Conservation (phyloP, 768 basidiomycete species). For the Leccinum incarnatum region DNA sequence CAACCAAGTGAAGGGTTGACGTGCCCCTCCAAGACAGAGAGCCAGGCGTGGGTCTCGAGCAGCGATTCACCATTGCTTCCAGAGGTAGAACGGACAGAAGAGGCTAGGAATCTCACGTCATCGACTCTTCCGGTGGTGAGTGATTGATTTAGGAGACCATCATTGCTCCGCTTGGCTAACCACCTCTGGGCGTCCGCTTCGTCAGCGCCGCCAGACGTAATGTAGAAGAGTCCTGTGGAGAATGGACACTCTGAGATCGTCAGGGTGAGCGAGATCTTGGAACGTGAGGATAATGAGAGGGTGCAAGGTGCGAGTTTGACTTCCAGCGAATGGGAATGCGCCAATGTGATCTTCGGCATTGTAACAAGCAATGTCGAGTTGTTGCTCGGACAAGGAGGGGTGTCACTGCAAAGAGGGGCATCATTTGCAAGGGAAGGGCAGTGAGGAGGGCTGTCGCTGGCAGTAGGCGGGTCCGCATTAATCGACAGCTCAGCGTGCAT, state of each 20-base stretch:
- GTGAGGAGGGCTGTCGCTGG: background rate
- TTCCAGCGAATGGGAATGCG: background rate
- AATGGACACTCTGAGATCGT: slow-evolving; percentile 17
- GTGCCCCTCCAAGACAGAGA: slow-evolving; percentile 13
- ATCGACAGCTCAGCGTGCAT: slow-evolving; percentile 13
- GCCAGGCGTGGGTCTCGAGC: slow-evolving; percentile 15
- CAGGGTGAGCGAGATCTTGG: slow-evolving; percentile 11
- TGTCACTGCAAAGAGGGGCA: background rate
- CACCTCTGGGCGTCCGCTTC: background rate
- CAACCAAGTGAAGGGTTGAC: slow-evolving; percentile 9
- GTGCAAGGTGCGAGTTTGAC: background rate
- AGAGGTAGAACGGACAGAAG: background rate
- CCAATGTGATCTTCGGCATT: slow-evolving; percentile 2
- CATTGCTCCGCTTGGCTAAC: slow-evolving; percentile 5
- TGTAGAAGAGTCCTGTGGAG: slow-evolving; percentile 13
- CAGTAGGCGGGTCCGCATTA: background rate
- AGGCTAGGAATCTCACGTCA: slow-evolving; percentile 21
- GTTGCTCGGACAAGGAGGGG: background rate
- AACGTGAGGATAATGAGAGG: background rate
- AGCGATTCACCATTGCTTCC: background rate
- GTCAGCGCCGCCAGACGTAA: background rate
- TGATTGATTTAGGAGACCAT: slow-evolving; percentile 9
- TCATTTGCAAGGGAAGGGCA: background rate
- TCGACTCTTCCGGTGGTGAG: slow-evolving; percentile 18
- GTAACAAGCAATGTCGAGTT: background rate